Percentiles rank a stretch among this genome's conserved stretches.
Evolutionary conservation across 2,329 filamentous ascomycete genomes (phyloP).

Genomic region (Pyrenochaeta sp.): DNA sequence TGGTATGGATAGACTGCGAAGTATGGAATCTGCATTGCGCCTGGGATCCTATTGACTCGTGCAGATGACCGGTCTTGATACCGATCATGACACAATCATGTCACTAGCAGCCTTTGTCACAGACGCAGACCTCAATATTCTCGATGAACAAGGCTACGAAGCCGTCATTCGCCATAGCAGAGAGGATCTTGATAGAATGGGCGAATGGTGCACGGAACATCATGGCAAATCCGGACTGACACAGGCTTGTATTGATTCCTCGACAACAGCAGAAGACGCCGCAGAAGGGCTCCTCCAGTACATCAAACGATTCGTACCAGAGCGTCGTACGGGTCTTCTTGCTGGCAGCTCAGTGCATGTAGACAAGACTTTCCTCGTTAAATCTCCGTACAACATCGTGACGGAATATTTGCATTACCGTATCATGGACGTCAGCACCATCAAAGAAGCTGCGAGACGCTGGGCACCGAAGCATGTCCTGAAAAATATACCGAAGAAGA

Average conservation of each 20-base stretch:
- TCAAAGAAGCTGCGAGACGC: constrained; percentile 87
- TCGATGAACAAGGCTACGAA: constrained; percentile 82
- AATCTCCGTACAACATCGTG: constrained; percentile 75
- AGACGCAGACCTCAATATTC: constrained; percentile 75
- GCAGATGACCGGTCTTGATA: constrained; percentile 90
- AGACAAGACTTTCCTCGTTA: constrained; percentile 80
- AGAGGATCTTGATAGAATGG: constrained; percentile 78
- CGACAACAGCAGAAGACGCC: constrained; percentile 74
- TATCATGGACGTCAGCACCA: constrained; percentile 86
- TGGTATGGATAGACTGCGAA: constrained; percentile 89
- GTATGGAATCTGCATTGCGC: constrained; percentile 44
- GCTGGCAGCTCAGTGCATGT: constrained; percentile 95
- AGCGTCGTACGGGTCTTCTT: constrained; percentile 72
- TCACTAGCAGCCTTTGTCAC: constrained; percentile 94
- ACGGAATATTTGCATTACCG: constrained; percentile 84
- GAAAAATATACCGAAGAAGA: constrained; percentile 72
- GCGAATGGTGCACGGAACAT: constrained; percentile 84
- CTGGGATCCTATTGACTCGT: constrained; percentile 15
- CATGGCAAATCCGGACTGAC: constrained; percentile 86
- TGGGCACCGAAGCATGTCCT: constrained; percentile 75
- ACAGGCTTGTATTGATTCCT: constrained; percentile 74
- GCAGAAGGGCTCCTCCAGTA: constrained; percentile 78
- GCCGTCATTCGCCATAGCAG: constrained; percentile 77
- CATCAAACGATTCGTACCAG: constrained; percentile 74
- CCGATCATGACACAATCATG: constrained; percentile 81